These are phyloP conservation scores for Helicostylum pulchrum DNA, from an alignment of 192 early-diverging fungal genomes.

Conservation along the genomic window DNA sequence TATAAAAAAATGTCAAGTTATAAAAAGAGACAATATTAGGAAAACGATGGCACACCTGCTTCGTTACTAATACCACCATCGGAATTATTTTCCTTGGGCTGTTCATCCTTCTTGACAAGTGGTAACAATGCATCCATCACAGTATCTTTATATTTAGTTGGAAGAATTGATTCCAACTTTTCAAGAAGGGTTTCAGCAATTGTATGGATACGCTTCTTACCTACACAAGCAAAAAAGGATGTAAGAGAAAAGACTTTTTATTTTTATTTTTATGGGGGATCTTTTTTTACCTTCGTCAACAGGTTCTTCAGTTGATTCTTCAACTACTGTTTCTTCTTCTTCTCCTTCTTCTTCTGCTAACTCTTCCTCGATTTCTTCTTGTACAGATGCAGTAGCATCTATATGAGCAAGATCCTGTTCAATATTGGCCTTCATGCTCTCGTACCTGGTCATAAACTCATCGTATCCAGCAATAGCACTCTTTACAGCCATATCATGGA, in stretches of 20 bases:
- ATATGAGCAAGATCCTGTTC: constrained; percentile 32
- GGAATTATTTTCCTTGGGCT: background rate
- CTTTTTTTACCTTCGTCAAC: constrained; percentile 1
- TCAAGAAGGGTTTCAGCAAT: constrained; percentile 6
- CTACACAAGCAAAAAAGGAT: background rate
- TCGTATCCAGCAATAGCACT: constrained; percentile 58
- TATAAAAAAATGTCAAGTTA: background rate
- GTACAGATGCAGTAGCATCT: constrained; percentile 24
- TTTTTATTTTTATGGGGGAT: background rate
- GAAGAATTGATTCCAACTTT: constrained; percentile 13
- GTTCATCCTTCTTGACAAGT: background rate
- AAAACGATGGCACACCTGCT: constrained; percentile 20
- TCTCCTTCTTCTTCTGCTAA: background rate
- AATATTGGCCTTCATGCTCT: constrained; percentile 28
- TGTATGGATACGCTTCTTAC: constrained; percentile 4
- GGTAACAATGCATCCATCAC: constrained; percentile 5
- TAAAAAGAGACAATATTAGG: constrained; percentile 1
- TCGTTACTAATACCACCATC: constrained; percentile 11
- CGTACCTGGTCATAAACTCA: constrained; percentile 49
- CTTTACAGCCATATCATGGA: constrained; percentile 68
- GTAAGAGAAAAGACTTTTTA: background rate
- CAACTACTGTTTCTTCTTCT: background rate
- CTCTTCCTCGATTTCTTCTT: background rate
- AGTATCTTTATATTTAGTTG: background rate
- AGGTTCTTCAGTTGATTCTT: constrained; percentile 1